phyloP scores from a whole-genome alignment of 768 basidiomycete genomes.

The Lactifluus volemus region DNA sequence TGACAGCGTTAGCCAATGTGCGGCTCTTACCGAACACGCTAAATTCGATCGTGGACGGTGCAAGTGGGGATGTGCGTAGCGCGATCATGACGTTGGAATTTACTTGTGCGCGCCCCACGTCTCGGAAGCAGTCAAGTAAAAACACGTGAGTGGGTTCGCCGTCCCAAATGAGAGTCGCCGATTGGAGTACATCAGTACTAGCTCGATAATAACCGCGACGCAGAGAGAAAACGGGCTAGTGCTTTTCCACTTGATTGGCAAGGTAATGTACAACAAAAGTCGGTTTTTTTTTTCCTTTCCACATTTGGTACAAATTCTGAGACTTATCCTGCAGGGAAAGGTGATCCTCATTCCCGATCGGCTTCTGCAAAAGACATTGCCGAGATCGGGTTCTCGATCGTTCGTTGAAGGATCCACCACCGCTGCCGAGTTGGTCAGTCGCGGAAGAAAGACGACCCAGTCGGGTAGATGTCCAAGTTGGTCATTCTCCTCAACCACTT shows the following conservation, averaged over 20 bases:
- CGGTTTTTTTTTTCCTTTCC: conserved; percentile 20
- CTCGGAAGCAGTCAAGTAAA: conserved; percentile 30
- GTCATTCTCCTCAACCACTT: conserved; percentile 17
- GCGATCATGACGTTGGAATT: conserved; percentile 94
- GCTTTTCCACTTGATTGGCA: conserved; percentile 89
- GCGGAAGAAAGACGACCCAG: conserved; percentile 59
- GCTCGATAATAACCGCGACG: conserved; percentile 59
- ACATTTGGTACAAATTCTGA: too few relatives aligned
- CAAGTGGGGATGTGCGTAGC: conserved; percentile 87
- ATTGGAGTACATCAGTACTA: conserved; percentile 5
- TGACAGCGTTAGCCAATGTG: conserved; percentile 31
- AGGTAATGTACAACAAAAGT: conserved; percentile 95
- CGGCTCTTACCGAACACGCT: conserved; percentile 57
- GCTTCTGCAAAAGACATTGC: conserved; percentile 55
- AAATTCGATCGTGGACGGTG: conserved; percentile 66
- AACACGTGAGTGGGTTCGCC: conserved; percentile 17
- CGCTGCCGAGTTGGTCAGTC: conserved; percentile 50
- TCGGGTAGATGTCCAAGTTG: conserved; percentile 69
- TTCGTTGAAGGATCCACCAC: conserved; percentile 42
- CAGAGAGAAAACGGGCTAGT: conserved; percentile 78
- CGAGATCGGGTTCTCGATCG: conserved; percentile 51
- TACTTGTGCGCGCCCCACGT: conserved; percentile 44
- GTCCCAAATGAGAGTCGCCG: conserved; percentile 16
- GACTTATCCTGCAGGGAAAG: conserved; percentile 48
- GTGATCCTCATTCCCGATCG: conserved; percentile 51